Evolutionary conservation across 2,329 filamentous ascomycete species (phyloP).

Genomic region (Diaporthe batatas): DNA sequence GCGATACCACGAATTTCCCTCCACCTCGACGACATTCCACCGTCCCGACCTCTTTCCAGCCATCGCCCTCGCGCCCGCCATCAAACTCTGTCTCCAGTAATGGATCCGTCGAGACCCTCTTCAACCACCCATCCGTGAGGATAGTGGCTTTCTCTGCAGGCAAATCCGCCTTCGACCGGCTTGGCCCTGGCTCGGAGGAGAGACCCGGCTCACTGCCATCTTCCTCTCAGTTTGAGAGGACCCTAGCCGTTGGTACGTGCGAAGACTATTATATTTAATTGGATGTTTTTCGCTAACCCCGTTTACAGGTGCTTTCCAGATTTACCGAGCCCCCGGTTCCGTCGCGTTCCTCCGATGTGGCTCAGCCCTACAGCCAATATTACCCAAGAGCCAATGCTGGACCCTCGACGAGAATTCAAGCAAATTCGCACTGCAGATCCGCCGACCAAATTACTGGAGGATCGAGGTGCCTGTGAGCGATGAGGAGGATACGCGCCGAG

Average conservation of each 20-base stretch:
- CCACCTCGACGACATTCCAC: conserved; percentile 45
- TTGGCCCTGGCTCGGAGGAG: conserved; percentile 54
- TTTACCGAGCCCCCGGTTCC: conserved; percentile 88
- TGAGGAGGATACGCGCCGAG: conserved; percentile 72
- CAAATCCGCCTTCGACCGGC: conserved; percentile 45
- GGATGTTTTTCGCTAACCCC: not conserved
- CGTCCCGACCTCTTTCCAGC: conserved; percentile 53
- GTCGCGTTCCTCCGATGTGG: conserved; percentile 91
- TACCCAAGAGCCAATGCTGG: conserved; percentile 94
- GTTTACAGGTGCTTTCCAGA: conserved; percentile 69
- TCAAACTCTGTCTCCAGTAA: conserved; percentile 46
- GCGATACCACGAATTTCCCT: conserved; percentile 43
- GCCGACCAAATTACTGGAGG: conserved; percentile 87
- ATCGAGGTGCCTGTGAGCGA: conserved; percentile 83
- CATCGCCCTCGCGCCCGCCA: conserved; percentile 49
- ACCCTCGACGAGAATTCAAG: conserved; percentile 86
- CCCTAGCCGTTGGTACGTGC: conserved; percentile 80
- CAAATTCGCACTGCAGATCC: conserved; percentile 87
- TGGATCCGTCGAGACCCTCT: conserved; percentile 76
- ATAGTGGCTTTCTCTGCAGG: conserved; percentile 70
- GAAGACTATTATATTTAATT: not conserved
- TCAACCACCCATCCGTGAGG: conserved; percentile 78
- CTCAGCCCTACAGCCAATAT: conserved; percentile 84
- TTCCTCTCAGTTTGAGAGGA: conserved; percentile 82
- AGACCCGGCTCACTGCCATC: conserved; percentile 77